A percentile compares a stretch with the other conserved stretches of the same genome.
Evolutionary conservation across 164 flowering plant species (phyloP).

Genomic region (Akebia trifoliata): DNA sequence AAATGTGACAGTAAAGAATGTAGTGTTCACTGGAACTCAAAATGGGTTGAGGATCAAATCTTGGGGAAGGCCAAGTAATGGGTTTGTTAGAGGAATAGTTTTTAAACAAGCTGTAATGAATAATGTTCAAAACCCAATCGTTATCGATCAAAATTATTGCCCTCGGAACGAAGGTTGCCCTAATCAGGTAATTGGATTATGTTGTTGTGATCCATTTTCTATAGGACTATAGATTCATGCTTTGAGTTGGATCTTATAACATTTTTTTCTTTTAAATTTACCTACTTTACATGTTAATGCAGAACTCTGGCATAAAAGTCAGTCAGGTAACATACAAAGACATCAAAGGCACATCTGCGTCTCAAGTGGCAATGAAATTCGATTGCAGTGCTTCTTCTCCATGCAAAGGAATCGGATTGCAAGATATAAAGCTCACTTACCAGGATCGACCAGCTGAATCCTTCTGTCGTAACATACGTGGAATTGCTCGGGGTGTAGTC

Average conservation of each 20-base stretch:
- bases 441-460: constrained; percentile 15
- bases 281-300: neutral
- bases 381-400: constrained; percentile 24
- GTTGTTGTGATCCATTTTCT: neutral
- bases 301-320: constrained; percentile 36
- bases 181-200: constrained; percentile 27
- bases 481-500: constrained; percentile 13
- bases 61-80: constrained; percentile 39
- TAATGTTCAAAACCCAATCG: constrained; percentile 29
- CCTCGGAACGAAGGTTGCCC: constrained; percentile 32
- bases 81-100: constrained; percentile 25
- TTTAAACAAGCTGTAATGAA: constrained; percentile 28
- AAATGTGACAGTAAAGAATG: constrained; percentile 26
- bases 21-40: constrained; percentile 28
- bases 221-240: no score
- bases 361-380: constrained; percentile 23
- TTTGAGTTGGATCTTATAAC: no score
- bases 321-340: constrained; percentile 20
- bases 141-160: constrained; percentile 41
- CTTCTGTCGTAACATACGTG: constrained; percentile 9
- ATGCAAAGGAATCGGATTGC: constrained; percentile 21
- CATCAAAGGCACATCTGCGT: constrained; percentile 23
- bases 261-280: neutral
- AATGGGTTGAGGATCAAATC: constrained; percentile 48
- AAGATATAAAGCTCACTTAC: constrained; percentile 21